Conservation (phyloP, 768 basidiomycete species). For the Coprinopsis cinerea region DNA sequence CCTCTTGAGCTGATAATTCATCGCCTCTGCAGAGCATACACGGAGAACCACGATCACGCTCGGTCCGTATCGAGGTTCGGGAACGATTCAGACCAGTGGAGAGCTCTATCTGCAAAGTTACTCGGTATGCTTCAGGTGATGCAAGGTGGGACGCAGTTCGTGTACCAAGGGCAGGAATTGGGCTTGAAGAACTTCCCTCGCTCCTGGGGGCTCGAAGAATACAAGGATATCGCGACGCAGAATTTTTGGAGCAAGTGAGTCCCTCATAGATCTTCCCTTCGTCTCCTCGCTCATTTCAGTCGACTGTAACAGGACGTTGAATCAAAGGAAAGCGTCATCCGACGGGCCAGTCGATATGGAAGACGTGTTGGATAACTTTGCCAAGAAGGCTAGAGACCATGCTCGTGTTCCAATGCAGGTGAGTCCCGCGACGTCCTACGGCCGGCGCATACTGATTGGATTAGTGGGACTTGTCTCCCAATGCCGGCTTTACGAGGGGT, state of each 20-base stretch:
- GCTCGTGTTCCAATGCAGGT: constrained; percentile 67
- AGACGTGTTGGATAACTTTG: constrained; percentile 51
- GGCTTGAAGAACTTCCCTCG: constrained; percentile 59
- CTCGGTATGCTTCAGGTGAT: constrained; percentile 57
- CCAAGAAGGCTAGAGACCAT: constrained; percentile 66
- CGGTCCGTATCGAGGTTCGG: constrained; percentile 63
- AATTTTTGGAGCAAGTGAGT: constrained; percentile 54
- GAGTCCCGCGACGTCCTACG: too few species aligned
- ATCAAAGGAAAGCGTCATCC: constrained; percentile 27
- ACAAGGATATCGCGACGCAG: constrained; percentile 60
- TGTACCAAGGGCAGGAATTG: constrained; percentile 75
- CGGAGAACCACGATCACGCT: constrained; percentile 65
- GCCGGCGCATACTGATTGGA: too few species aligned
- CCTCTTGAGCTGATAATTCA: too few species aligned
- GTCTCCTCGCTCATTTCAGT: neutral
- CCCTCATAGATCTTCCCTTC: too few species aligned
- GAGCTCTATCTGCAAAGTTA: constrained; percentile 56
- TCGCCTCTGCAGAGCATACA: neutral
- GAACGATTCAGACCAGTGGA: constrained; percentile 52
- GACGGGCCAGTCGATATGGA: constrained; percentile 52
- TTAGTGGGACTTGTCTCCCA: constrained; percentile 52
- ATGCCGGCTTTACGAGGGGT: constrained; percentile 62
- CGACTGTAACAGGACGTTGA: constrained; percentile 32
- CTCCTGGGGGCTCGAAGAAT: constrained; percentile 65
- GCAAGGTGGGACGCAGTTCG: constrained; percentile 60